phyloP scores from a whole-genome alignment of 2,329 filamentous ascomycete genomes.

The Aspergillus hiratsukae region DNA sequence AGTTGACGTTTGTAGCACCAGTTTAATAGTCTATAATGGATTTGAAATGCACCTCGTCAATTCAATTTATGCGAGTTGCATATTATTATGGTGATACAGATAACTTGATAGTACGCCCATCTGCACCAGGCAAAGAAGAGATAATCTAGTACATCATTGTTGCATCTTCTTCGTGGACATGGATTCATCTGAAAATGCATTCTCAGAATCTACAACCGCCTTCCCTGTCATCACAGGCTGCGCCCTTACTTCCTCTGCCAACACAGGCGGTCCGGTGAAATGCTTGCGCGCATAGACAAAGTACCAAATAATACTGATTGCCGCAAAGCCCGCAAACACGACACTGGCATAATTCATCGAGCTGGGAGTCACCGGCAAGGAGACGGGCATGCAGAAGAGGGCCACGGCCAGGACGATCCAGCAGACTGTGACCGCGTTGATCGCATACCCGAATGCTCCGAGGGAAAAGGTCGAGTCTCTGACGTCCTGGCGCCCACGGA shows the following conservation, averaged over 20 bases:
- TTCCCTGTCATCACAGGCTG: conserved; percentile 30
- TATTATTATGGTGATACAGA: not conserved
- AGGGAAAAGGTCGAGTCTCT: conserved; percentile 63
- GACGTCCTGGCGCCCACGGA: conserved; percentile 64
- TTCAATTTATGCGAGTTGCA: not conserved
- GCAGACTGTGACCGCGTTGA: conserved; percentile 63
- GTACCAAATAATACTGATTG: conserved; percentile 60
- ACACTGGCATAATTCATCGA: conserved; percentile 65
- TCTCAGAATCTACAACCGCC: conserved; percentile 30
- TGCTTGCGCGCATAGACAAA: conserved; percentile 58
- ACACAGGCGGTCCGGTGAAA: conserved; percentile 55
- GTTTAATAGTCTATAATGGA: not conserved
- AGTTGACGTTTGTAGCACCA: not conserved
- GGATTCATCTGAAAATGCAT: conserved; percentile 5
- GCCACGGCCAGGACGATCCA: conserved; percentile 69
- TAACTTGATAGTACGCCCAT: not conserved
- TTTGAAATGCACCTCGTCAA: not conserved
- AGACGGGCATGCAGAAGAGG: conserved; percentile 71
- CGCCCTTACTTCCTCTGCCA: conserved; percentile 23
- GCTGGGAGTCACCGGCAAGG: conserved; percentile 52
- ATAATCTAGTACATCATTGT: not conserved
- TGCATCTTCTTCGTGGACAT: conserved; percentile 15
- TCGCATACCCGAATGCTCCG: conserved; percentile 62
- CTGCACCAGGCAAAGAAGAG: not conserved
- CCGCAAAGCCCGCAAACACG: conserved; percentile 60